Base-by-base conservation (phyloP, 768 basidiomycete genomes). In the Bullera alba region DNA sequence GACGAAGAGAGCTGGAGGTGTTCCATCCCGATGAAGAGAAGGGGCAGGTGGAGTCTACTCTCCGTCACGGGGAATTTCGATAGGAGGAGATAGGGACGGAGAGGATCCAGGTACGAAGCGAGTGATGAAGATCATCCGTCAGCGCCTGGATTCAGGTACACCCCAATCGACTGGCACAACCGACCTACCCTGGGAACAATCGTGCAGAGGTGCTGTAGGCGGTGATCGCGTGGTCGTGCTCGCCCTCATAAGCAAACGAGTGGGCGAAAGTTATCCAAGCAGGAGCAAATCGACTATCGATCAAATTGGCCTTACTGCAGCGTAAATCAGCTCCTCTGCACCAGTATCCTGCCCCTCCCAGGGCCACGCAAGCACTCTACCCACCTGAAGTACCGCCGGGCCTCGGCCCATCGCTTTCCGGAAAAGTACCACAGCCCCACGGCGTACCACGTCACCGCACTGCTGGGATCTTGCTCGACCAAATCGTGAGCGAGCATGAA, bases 201-300 rank as follows among this genome's bases (percentile, higher is more conserved):
- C 93, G 77, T 4, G 90, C 87, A 51, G 89, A 91, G 0, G 95
- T 97, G 21, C 93, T 96, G 72, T 99, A 99, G 1, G 95, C 93
- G 0, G 90, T 96, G 38, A 97, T 88, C 2, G 95, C 93, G 64
- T 96, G 92, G 61, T 97, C 93, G 75, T 97, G 95, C 70, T 99
- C 95, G 15, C 92, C 92, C 71, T 99, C 95, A 58, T 87, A 77
- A 2, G 93, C 89, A 75, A 95, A 99, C 0, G 91, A 91, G 72
- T 99, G 95, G 8, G 87, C 95, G 69, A 97, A 99, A 2, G 91
- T 88, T 44, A 96, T 81, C 95, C 95, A 99, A 0, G 93, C 89
- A 8, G 95, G 91, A 0, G 83, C 89, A 71, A 95, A 95, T 3
- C 93, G 81, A 17, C 92, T 87, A 67, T 99, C 93, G 84, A 97